Evolutionary conservation across 164 flowering plant species (phyloP).

Genomic region (Magnolia kwangsiensis): DNA sequence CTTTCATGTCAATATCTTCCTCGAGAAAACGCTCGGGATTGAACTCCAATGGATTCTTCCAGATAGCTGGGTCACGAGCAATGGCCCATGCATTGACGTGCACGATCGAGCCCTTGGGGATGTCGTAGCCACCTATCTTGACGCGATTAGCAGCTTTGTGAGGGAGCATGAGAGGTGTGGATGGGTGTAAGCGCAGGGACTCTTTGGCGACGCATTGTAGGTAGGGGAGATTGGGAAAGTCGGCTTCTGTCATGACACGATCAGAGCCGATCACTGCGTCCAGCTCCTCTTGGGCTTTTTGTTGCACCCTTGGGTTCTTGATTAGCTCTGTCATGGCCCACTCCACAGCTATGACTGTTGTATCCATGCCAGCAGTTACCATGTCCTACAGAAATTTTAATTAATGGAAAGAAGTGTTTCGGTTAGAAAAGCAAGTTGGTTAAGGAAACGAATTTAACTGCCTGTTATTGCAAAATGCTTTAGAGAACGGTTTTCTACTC

Average conservation of each 20-base stretch:
- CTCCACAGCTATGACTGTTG: constrained; percentile 33
- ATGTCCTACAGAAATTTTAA: constrained; percentile 28
- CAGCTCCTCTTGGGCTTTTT: constrained; percentile 39
- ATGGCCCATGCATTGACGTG: constrained; percentile 41
- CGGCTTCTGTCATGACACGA: constrained; percentile 33
- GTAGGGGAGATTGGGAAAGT: constrained; percentile 36
- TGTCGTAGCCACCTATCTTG: constrained; percentile 37
- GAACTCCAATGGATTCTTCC: constrained; percentile 31
- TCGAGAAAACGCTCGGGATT: constrained; percentile 33
- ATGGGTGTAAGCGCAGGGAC: constrained; percentile 35
- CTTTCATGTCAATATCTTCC: constrained; percentile 40
- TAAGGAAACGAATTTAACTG: background rate
- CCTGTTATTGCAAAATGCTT: background rate
- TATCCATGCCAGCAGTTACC: constrained; percentile 47
- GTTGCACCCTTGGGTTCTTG: constrained; percentile 34
- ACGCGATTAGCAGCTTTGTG: constrained; percentile 33
- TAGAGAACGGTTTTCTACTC: background rate
- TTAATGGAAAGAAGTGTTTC: background rate
- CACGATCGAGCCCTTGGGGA: constrained; percentile 35
- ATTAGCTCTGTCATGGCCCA: constrained; percentile 45
- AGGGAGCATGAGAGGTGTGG: constrained; percentile 44
- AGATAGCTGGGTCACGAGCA: constrained; percentile 26
- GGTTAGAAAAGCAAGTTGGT: background rate
- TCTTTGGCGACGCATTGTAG: constrained; percentile 35
- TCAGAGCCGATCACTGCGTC: constrained; percentile 33